These are phyloP conservation scores for Plasmodium reichenowi DNA, from an alignment of 169 alveolate species.

Conservation along the genomic window DNA sequence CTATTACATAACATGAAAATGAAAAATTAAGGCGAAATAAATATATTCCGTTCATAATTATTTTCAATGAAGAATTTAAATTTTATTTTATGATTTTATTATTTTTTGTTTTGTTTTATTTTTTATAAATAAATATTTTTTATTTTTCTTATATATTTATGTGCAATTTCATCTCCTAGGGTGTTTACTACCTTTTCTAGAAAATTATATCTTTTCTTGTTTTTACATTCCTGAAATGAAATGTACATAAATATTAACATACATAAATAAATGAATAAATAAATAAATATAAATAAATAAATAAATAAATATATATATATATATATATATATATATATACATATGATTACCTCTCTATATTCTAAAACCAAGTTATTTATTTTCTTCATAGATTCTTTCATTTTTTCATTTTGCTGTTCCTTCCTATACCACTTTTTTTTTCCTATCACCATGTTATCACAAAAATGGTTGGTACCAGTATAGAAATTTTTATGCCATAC, in stretches of 20 bases:
- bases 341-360: slow-evolving; percentile 45
- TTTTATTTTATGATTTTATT: neutral
- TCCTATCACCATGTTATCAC: slow-evolving; percentile 88
- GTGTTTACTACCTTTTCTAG: slow-evolving; percentile 88
- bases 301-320: too few relatives aligned
- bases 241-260: neutral
- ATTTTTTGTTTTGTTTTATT: slow-evolving; percentile 5
- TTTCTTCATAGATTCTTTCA: slow-evolving; percentile 51
- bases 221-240: slow-evolving; percentile 77
- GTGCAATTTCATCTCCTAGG: slow-evolving; percentile 90
- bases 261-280: neutral
- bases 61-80: neutral
- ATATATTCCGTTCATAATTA: neutral
- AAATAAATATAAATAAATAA: too few relatives aligned
- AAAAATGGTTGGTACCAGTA: slow-evolving; percentile 85
- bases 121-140: slow-evolving; percentile 69
- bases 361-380: slow-evolving; percentile 67
- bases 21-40: neutral
- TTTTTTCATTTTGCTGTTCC: slow-evolving; percentile 79
- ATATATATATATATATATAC: too few relatives aligned
- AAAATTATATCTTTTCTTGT: slow-evolving; percentile 83
- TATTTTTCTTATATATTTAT: slow-evolving; percentile 87
- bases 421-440: slow-evolving; percentile 88
- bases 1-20: neutral
- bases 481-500: slow-evolving; percentile 89